phyloP scores from a whole-genome alignment of 73 alveolate genomes.

The Paramecium octaurelia region DNA sequence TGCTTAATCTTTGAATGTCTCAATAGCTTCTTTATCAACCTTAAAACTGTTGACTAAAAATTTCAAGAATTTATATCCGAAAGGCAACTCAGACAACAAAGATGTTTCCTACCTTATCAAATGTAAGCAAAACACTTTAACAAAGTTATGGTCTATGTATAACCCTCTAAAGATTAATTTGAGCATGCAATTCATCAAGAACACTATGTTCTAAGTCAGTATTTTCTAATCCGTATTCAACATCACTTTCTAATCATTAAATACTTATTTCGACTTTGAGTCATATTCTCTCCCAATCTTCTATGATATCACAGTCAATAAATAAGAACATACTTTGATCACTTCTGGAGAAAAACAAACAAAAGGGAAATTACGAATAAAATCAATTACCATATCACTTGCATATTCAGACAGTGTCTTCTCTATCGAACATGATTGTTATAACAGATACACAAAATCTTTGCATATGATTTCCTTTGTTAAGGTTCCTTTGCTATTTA shows the following conservation, averaged over 20 bases:
- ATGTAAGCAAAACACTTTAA: slow-evolving; percentile 46
- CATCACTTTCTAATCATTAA: background rate
- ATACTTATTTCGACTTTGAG: slow-evolving; percentile 37
- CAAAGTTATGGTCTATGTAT: slow-evolving; percentile 55
- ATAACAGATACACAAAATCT: slow-evolving; percentile 44
- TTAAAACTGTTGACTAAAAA: slow-evolving; percentile 45
- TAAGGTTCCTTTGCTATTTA: background rate
- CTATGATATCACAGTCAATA: slow-evolving; percentile 10
- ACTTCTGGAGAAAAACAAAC: slow-evolving; percentile 45
- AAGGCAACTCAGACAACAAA: slow-evolving; percentile 25
- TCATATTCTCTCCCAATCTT: slow-evolving; percentile 59
- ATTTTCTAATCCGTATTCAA: slow-evolving; percentile 48
- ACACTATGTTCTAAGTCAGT: background rate
- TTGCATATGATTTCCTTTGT: slow-evolving; percentile 47
- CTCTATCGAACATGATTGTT: slow-evolving; percentile 49
- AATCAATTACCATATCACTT: slow-evolving; percentile 24
- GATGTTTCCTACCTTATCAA: slow-evolving; percentile 49
- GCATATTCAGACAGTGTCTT: slow-evolving; percentile 41
- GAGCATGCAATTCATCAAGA: slow-evolving; percentile 35
- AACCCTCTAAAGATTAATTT: slow-evolving; percentile 51
- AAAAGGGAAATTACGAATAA: slow-evolving; percentile 36
- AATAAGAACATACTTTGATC: slow-evolving; percentile 24
- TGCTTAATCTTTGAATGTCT: slow-evolving; percentile 37
- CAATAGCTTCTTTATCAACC: slow-evolving; percentile 52
- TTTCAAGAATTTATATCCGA: slow-evolving; percentile 57